Base-by-base conservation (phyloP, 352 stramenopile species). In the Pythium myriotylum region DNA sequence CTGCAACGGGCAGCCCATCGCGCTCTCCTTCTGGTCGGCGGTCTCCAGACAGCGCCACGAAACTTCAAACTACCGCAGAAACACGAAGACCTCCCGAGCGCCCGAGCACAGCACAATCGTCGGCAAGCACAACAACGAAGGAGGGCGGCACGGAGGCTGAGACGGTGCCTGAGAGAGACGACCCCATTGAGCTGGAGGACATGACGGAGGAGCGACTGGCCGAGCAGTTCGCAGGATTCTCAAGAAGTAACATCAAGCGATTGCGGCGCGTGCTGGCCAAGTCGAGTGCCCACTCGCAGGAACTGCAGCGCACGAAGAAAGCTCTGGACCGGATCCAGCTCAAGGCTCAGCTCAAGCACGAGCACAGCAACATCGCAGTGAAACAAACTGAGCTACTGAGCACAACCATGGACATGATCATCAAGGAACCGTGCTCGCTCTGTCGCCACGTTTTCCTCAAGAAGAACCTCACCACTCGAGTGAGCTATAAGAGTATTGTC, bases 401-500 rank as follows among this genome's bases (percentile, higher is more conserved):
- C 29, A 81, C 63, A 58, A 72, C 73, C n/a, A 85, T 83, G 70
- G 72, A 74, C 10, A 53, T 62, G 9, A 53, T 88, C 42, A 86
- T 70, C 27, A 86, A 69, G 17, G 79, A 86, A 23, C 59, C 79
- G 2, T 89, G 79, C 48, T 79, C 76, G 13, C 66, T 89, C 16
- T 89, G 79, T 39, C 64, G 77, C 27, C 61, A 84, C 37, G 62
- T 84, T 2, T 89, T 86, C 26, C 62, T 76, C 6, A 89, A 89
- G 65, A 81, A 66, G 29, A 86, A 76, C 41, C 50, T 89, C 20
- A 64, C 65, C 4, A 85, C 79, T 26, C 74, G 75, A 50, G 79
- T 89, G n/a, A 81, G 74, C 0, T 84, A 77, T 63, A 89, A 89
- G 46, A 83, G 76, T 50, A 85, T 89, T n/a, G 65, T 68, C 24